These are phyloP conservation scores for Pleurostoma richardsiae DNA, from an alignment of 2,329 filamentous ascomycete genomes.

Conservation along the genomic window DNA sequence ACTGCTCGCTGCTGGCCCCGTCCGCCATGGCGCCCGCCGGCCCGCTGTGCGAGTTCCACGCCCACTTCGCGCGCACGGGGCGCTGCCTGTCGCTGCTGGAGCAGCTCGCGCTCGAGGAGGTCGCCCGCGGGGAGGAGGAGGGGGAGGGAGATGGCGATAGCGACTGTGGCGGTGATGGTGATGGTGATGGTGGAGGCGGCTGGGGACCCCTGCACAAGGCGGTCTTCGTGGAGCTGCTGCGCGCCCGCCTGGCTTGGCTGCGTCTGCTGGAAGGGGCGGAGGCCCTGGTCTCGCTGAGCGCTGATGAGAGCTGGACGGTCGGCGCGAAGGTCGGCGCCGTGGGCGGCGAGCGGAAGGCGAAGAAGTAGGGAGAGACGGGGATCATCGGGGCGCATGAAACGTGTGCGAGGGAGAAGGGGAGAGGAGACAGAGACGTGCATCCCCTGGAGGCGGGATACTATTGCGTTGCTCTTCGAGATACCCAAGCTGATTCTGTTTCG, in stretches of 20 bases:
- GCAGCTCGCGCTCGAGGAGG: background rate
- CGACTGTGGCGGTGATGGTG: too few relatives aligned
- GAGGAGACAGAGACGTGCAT: too few relatives aligned
- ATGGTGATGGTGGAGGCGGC: too few relatives aligned
- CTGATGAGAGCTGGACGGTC: background rate
- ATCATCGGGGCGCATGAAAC: too few relatives aligned
- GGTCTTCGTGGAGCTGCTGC: background rate
- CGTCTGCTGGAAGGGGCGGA: background rate
- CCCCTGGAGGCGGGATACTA: too few relatives aligned
- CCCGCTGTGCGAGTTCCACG: background rate
- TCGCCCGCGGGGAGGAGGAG: background rate
- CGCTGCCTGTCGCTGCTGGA: background rate
- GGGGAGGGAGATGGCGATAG: too few relatives aligned
- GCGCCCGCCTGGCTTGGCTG: background rate
- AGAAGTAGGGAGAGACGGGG: background rate
- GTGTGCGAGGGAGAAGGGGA: too few relatives aligned
- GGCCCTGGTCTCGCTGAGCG: background rate
- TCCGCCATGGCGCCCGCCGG: background rate
- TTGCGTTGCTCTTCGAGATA: too few relatives aligned
- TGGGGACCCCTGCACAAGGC: background rate
- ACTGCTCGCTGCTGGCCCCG: background rate
- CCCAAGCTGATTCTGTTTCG: too few relatives aligned
- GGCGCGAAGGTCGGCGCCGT: background rate
- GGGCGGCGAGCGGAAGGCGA: background rate
- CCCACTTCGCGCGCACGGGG: background rate